Conservation (phyloP, 305 asterid species). For the Plantago coronopus region DNA sequence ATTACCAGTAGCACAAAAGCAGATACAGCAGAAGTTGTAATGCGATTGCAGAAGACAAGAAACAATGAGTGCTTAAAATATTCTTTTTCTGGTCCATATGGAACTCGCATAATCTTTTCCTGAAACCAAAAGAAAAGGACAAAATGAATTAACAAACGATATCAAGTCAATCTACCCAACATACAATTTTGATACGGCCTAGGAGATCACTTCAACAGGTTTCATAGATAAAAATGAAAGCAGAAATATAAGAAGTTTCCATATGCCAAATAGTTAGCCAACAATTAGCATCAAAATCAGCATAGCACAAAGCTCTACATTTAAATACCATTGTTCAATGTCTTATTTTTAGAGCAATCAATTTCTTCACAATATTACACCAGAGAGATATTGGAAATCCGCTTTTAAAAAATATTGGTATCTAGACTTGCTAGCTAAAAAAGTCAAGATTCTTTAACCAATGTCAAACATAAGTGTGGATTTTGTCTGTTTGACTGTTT, state of each 20-base stretch:
- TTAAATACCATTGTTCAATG: not conserved
- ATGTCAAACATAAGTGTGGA: not conserved
- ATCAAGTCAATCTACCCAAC: not conserved
- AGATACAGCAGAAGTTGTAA: slow-evolving; percentile 90
- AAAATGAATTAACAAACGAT: not conserved
- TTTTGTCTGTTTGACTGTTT: too few relatives aligned
- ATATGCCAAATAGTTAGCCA: not conserved
- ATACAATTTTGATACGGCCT: not conserved
- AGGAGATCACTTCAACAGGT: not conserved
- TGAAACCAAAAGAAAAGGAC: slow-evolving; percentile 42
- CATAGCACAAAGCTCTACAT: not conserved
- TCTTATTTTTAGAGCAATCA: not conserved
- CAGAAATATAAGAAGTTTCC: not conserved
- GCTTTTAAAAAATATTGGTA: not conserved
- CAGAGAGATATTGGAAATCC: not conserved
- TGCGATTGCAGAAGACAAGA: slow-evolving; percentile 98
- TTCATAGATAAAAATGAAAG: not conserved
- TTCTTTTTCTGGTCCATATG: slow-evolving; percentile 85
- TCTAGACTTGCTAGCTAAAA: not conserved
- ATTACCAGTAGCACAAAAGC: slow-evolving; percentile 80
- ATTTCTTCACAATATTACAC: not conserved
- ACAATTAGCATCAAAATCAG: not conserved
- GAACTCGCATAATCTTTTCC: slow-evolving; percentile 98
- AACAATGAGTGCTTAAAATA: slow-evolving; percentile 76
- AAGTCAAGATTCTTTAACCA: not conserved